These are phyloP conservation scores for Penicillium brasilianum DNA, from an alignment of 2,329 filamentous ascomycete genomes.

Conservation along the genomic window DNA sequence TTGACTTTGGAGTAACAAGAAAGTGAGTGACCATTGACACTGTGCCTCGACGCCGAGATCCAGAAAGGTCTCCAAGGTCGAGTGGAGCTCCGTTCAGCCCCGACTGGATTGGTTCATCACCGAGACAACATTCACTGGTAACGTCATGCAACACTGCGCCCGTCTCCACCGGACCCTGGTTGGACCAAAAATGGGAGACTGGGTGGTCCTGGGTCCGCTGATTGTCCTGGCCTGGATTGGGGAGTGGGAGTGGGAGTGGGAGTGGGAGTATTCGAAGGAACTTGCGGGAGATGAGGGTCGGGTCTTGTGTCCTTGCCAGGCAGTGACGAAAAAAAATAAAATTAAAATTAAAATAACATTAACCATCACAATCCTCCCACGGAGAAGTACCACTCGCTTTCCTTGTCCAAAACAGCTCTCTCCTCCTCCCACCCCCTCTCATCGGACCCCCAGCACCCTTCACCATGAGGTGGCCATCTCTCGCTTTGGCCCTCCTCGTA, in stretches of 20 bases:
- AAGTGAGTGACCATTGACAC: too few species aligned
- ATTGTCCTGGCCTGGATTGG: not conserved
- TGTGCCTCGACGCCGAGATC: too few species aligned
- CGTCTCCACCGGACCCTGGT: conserved; percentile 5
- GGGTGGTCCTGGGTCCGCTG: not conserved
- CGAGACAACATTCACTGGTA: not conserved
- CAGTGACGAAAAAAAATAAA: conserved; percentile 2
- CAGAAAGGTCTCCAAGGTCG: not conserved
- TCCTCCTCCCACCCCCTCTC: not conserved
- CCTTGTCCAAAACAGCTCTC: not conserved
- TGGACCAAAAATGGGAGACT: not conserved
- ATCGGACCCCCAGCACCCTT: not conserved
- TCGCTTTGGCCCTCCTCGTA: conserved; percentile 22
- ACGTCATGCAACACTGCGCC: conserved; percentile 19
- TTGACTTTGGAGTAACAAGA: not conserved
- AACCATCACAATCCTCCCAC: not conserved
- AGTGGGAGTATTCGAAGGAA: too few species aligned
- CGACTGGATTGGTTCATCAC: conserved; percentile 21
- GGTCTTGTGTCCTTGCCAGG: not conserved
- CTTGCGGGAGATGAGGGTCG: not conserved
- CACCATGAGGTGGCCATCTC: conserved; percentile 27
- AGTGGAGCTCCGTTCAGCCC: not conserved
- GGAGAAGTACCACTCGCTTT: not conserved
- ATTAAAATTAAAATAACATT: too few species aligned
- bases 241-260: too few species aligned